A percentile compares a stretch with the other conserved stretches of the same genome.
Evolutionary conservation across 768 basidiomycete species (phyloP).

Genomic region (Boletus eberwhitei): DNA sequence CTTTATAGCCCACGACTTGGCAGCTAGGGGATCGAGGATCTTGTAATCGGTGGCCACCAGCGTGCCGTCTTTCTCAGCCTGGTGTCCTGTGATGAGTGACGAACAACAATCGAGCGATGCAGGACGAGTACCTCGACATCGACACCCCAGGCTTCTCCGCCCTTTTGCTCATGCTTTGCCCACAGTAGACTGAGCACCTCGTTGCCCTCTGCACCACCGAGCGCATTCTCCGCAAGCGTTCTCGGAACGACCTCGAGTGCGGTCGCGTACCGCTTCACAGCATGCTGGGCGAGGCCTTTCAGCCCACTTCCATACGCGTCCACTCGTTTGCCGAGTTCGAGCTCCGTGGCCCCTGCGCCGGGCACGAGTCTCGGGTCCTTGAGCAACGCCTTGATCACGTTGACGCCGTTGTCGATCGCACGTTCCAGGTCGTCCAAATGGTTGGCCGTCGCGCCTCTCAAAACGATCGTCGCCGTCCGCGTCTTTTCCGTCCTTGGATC

Average conservation of each 20-base stretch:
- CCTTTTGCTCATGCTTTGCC: slow-evolving; percentile 82
- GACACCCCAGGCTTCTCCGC: slow-evolving; percentile 76
- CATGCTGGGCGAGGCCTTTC: slow-evolving; percentile 91
- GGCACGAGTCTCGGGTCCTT: slow-evolving; percentile 89
- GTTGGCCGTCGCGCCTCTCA: slow-evolving; percentile 94
- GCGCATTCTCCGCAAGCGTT: slow-evolving; percentile 92
- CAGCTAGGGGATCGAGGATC: slow-evolving; percentile 85
- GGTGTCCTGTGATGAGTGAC: not conserved
- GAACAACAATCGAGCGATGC: not conserved
- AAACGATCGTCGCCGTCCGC: slow-evolving; percentile 88
- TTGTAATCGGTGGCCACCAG: slow-evolving; percentile 56
- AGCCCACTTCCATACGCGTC: slow-evolving; percentile 85
- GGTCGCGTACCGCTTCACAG: slow-evolving; percentile 82
- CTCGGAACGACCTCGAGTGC: slow-evolving; percentile 91
- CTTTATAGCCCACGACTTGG: slow-evolving; percentile 86
- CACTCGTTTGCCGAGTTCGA: slow-evolving; percentile 84
- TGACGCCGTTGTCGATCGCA: slow-evolving; percentile 94
- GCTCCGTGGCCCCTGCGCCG: slow-evolving; percentile 91
- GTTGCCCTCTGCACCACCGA: slow-evolving; percentile 88
- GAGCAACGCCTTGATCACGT: slow-evolving; percentile 89
- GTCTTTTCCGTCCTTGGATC: slow-evolving; percentile 66
- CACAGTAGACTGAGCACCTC: slow-evolving; percentile 86
- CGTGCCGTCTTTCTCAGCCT: slow-evolving; percentile 81
- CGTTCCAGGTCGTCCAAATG: slow-evolving; percentile 94
- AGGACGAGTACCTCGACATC: slow-evolving; percentile 73